These are phyloP conservation scores for Stipa capillata DNA, from an alignment of 176 grass and related monocot species.

Conservation along the genomic window DNA sequence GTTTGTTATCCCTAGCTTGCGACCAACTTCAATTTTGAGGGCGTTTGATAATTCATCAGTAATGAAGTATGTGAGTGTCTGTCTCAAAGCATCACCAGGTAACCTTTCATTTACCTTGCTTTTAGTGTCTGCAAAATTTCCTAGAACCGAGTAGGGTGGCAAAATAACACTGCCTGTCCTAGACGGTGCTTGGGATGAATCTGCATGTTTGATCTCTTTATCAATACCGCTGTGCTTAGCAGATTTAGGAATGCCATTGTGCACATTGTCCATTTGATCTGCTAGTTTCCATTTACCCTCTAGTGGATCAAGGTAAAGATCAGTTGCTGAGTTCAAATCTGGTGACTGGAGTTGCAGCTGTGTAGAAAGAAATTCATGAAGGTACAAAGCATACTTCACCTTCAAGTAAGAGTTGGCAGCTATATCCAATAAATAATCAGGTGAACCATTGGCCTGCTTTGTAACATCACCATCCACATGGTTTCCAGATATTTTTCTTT, in stretches of 20 bases:
- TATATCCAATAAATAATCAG: constrained; percentile 37
- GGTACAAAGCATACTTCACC: constrained; percentile 49
- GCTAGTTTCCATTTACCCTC: constrained; percentile 94
- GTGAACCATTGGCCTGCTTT: constrained; percentile 7
- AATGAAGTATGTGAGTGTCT: constrained; percentile 41
- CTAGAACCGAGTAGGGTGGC: constrained; percentile 44
- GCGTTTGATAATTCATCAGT: constrained; percentile 49
- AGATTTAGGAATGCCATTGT: constrained; percentile 21
- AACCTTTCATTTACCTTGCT: constrained; percentile 24
- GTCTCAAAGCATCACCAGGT: constrained; percentile 37
- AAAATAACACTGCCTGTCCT: constrained; percentile 33
- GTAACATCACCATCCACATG: constrained; percentile 31
- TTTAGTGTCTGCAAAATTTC: constrained; percentile 2
- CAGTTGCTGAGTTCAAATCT: constrained; percentile 47
- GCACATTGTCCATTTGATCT: constrained; percentile 36
- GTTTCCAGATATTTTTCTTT: constrained; percentile 17
- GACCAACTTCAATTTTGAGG: constrained; percentile 77
- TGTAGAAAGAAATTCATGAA: constrained; percentile 48
- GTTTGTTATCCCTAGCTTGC: constrained; percentile 55
- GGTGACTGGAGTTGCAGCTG: constrained; percentile 44
- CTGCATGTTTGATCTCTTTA: constrained; percentile 5
- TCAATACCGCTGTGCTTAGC: background rate
- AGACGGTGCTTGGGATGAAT: constrained; percentile 14
- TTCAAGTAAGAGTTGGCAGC: constrained; percentile 50
- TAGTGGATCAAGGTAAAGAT: constrained; percentile 81